phyloP scores from a whole-genome alignment of 179 eudicot genomes.

The Beta corolliflora region DNA sequence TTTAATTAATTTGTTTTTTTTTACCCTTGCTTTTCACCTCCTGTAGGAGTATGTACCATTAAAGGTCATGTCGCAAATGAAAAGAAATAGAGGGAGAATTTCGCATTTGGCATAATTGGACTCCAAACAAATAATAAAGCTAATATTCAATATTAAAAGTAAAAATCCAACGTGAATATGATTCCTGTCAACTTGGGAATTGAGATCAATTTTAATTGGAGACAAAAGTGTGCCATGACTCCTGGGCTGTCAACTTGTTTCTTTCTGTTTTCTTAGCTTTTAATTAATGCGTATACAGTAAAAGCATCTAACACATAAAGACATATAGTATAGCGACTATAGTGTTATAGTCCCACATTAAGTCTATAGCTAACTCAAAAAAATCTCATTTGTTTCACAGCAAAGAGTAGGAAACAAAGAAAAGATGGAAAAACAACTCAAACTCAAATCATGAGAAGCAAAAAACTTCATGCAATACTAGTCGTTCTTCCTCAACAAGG shows the following conservation, averaged over 20 bases:
- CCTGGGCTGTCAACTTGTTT: not conserved
- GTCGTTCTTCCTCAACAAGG: slow-evolving; percentile 68
- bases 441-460: slow-evolving; percentile 6
- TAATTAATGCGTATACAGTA: not conserved
- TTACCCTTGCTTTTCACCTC: no score
- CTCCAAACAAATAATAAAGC: no score
- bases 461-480: slow-evolving; percentile 53
- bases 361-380: not conserved
- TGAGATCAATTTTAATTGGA: not conserved
- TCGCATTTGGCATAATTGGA: no score
- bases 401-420: not conserved
- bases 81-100: no score
- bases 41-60: no score
- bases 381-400: not conserved
- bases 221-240: slow-evolving; percentile 1
- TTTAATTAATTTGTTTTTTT: no score
- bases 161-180: not conserved
- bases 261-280: not conserved
- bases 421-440: not conserved
- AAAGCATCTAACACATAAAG: not conserved
- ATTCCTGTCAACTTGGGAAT: not conserved
- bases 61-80: no score
- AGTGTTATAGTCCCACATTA: not conserved
- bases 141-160: not conserved
- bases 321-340: no score